phyloP scores from a whole-genome alignment of 352 stramenopile genomes.

The Phytophthora parvispora region DNA sequence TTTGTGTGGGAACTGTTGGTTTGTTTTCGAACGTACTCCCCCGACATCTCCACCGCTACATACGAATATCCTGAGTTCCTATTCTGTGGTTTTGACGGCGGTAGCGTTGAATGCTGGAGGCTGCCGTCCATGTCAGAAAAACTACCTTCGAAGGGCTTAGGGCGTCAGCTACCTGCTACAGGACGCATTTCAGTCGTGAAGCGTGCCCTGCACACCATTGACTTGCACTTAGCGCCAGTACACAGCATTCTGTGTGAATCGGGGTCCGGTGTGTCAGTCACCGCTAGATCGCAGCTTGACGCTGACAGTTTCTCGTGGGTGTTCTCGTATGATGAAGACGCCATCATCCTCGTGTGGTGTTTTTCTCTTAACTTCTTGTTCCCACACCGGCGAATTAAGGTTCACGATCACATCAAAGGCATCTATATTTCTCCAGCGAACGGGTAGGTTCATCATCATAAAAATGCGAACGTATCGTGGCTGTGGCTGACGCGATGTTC shows the following conservation, averaged over 20 bases:
- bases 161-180: slow-evolving; percentile 21
- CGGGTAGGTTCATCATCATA: slow-evolving; percentile 18
- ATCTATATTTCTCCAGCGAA: slow-evolving; percentile 34
- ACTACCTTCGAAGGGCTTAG: slow-evolving; percentile 9
- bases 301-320: slow-evolving; percentile 63
- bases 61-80: slow-evolving; percentile 51
- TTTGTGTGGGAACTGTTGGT: slow-evolving; percentile 47
- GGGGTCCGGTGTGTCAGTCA: slow-evolving; percentile 17
- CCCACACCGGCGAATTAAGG: slow-evolving; percentile 54
- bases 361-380: slow-evolving; percentile 66
- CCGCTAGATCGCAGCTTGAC: slow-evolving; percentile 6
- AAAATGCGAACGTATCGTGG: no score
- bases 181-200: slow-evolving; percentile 53
- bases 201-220: slow-evolving; percentile 51
- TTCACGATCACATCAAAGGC: slow-evolving; percentile 47
- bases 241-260: slow-evolving; percentile 46
- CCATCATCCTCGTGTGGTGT: slow-evolving; percentile 61
- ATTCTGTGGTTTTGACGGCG: slow-evolving; percentile 62
- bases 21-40: slow-evolving; percentile 59
- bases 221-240: slow-evolving; percentile 60
- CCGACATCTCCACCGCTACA: slow-evolving; percentile 37
- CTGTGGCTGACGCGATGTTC: slow-evolving; percentile 2
- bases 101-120: slow-evolving; percentile 65
- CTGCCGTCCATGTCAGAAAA: slow-evolving; percentile 26
- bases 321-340: slow-evolving; percentile 57